These are phyloP conservation scores for Metschnikowia aberdeeniae DNA, from an alignment of 805 yeast genomes.

Conservation along the genomic window DNA sequence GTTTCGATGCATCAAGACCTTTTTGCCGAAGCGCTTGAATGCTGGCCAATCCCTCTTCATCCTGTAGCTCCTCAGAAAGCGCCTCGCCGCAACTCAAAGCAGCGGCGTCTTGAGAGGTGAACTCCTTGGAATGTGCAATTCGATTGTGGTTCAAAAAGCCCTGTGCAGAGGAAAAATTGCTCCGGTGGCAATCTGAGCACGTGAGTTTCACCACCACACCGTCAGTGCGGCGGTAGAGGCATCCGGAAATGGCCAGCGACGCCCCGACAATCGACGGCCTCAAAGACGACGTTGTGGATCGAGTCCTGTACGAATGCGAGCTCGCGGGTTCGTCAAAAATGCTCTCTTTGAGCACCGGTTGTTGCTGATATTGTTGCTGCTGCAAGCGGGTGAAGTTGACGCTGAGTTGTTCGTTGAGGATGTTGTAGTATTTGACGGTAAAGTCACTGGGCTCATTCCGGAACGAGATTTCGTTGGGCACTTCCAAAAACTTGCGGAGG, in stretches of 20 bases:
- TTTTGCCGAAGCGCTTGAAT: conserved; percentile 32
- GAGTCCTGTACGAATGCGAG: conserved; percentile 39
- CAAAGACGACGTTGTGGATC: conserved; percentile 50
- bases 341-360: conserved; percentile 13
- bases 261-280: conserved; percentile 40
- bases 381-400: conserved; percentile 29
- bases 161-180: conserved; percentile 73
- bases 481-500: conserved; percentile 43
- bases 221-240: conserved; percentile 64
- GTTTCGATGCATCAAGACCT: conserved; percentile 40
- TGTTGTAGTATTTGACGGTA: conserved; percentile 38
- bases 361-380: conserved; percentile 14
- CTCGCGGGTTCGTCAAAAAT: conserved; percentile 9
- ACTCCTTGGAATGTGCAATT: conserved; percentile 68
- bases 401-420: conserved; percentile 32
- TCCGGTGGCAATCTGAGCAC: conserved; percentile 63
- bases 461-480: conserved; percentile 36
- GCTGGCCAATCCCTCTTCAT: conserved; percentile 44
- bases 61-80: conserved; percentile 53
- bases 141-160: conserved; percentile 77
- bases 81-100: conserved; percentile 63
- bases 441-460: conserved; percentile 44
- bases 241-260: conserved; percentile 31
- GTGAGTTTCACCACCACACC: conserved; percentile 65
- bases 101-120: conserved; percentile 69